Base-by-base conservation (phyloP, 805 yeast genomes). In the Myxozyma nipponensis region DNA sequence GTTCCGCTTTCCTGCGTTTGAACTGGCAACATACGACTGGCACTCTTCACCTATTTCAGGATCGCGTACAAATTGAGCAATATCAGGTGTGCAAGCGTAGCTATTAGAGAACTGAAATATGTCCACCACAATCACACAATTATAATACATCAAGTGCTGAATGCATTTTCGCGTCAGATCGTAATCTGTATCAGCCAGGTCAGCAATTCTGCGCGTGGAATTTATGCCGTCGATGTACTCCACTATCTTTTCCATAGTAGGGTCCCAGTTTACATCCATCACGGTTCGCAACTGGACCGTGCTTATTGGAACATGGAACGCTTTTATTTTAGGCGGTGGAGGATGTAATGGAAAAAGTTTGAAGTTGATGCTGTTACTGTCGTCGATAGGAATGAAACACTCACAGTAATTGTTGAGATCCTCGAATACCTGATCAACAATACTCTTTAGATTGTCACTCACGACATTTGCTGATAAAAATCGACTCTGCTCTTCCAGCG, bases 371-470 rank as follows among this genome's bases (percentile, higher is more conserved):
- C 93, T 83, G 64, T 86, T 93, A 26, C 95, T 83, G 22, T 82
- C 82, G 63, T 91, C 96, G 30, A 93, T 80, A 0, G 97, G 96
- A 26, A 93, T 91, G 66, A 89, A 78, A 68, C 99, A 93, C 66
- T 93, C 99, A 0, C 96, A 87, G 69, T 90, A 95, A 64, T 86
- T 88, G 69, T 93, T 95, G 58, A 93, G 73, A 66, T 93, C 99
- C 67, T 90, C 96, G 63, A 76, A 90, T n/a, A 93, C 77, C 65
- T 93, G 96, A 66, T 87, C 88, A 21, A 93, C 78, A 46, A 91
- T 72, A 59, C 86, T 83, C 59, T 83, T 84, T 39, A 95, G 80
- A 0, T 83, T 76, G 9, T 57, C 64, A 47, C 75, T 76, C 42
- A 72, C 70, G 42, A 73, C 75, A 1, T 78, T 69, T 44, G 72